A percentile compares a stretch with the other conserved stretches of the same genome.
Evolutionary conservation across 1,139 yeast species (phyloP).

Genomic region (Debaryomyces fabryi): DNA sequence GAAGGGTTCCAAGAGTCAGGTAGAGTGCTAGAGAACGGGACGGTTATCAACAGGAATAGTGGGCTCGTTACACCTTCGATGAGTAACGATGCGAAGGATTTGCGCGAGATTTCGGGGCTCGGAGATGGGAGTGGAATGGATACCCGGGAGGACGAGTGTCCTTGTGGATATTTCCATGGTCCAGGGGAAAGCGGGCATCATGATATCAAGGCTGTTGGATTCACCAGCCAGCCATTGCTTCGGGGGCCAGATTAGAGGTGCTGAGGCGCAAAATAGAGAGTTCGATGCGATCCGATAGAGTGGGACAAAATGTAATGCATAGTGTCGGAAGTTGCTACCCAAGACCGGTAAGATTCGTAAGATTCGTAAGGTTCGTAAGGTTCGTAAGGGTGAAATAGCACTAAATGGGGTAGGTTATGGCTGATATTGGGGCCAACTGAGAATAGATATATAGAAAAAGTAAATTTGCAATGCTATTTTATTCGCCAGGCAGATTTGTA

Average conservation of each 20-base stretch:
- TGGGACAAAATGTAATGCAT: not conserved
- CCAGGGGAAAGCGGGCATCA: conserved; percentile 34
- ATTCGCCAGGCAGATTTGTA: too few relatives aligned
- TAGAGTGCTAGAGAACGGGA: not conserved
- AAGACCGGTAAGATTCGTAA: too few relatives aligned
- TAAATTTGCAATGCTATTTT: not conserved
- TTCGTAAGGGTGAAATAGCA: too few relatives aligned
- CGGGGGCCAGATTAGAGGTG: conserved; percentile 37
- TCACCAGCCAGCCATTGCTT: conserved; percentile 28
- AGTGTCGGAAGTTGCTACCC: not conserved
- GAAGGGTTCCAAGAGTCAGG: not conserved
- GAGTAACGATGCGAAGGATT: not conserved
- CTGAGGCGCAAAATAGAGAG: not conserved
- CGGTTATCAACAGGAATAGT: not conserved
- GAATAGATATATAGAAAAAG: not conserved
- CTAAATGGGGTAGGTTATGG: not conserved
- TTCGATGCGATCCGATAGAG: not conserved
- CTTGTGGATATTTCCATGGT: conserved; percentile 42
- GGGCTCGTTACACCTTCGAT: not conserved
- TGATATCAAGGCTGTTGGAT: conserved; percentile 36
- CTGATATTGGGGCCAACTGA: not conserved
- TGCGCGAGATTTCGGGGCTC: not conserved
- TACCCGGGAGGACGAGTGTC: conserved; percentile 23
- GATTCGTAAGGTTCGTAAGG: too few relatives aligned
- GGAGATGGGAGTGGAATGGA: conserved; percentile 7